A percentile compares a stretch with the other conserved stretches of the same genome.
Conservation (phyloP, 495 filamentous ascomycete genomes). For the Neurospora tetraspora region DNA sequence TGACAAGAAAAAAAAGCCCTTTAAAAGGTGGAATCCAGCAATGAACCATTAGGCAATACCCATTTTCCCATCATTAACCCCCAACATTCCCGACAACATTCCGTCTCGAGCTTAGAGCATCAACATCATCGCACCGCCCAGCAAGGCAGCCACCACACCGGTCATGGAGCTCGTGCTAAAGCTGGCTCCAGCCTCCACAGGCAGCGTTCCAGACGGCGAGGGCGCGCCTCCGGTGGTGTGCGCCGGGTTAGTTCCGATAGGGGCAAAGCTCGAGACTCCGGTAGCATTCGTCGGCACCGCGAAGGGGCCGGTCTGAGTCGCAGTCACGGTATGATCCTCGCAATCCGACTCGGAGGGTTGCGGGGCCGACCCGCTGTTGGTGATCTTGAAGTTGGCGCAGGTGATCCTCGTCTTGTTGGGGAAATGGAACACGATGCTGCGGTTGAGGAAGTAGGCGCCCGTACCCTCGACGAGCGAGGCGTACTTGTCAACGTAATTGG, state of each 20-base stretch:
- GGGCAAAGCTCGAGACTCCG: neutral
- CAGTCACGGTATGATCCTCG: neutral
- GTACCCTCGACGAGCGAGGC: slow-evolving; percentile 46
- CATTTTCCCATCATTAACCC: neutral
- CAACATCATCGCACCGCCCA: slow-evolving; percentile 18
- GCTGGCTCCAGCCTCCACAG: slow-evolving; percentile 1
- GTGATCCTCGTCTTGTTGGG: slow-evolving; percentile 59
- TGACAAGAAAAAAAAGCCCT: neutral
- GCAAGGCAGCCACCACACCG: slow-evolving; percentile 7
- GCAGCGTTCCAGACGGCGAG: neutral
- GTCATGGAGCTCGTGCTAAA: slow-evolving; percentile 5
- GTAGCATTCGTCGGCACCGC: slow-evolving; percentile 2
- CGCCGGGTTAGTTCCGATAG: slow-evolving; percentile 1
- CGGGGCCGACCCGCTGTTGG: slow-evolving; percentile 1
- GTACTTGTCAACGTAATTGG: slow-evolving; percentile 57
- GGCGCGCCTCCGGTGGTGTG: neutral
- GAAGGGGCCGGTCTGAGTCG: neutral
- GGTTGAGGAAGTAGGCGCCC: slow-evolving; percentile 67
- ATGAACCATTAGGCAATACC: neutral
- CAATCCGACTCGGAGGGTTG: neutral
- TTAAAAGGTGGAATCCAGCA: neutral
- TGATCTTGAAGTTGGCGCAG: slow-evolving; percentile 56
- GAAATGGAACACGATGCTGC: slow-evolving; percentile 67
- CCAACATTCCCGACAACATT: neutral
- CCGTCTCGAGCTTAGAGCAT: slow-evolving; percentile 10